phyloP scores from a whole-genome alignment of 768 basidiomycete species.

The Lactarius akahatsu region DNA sequence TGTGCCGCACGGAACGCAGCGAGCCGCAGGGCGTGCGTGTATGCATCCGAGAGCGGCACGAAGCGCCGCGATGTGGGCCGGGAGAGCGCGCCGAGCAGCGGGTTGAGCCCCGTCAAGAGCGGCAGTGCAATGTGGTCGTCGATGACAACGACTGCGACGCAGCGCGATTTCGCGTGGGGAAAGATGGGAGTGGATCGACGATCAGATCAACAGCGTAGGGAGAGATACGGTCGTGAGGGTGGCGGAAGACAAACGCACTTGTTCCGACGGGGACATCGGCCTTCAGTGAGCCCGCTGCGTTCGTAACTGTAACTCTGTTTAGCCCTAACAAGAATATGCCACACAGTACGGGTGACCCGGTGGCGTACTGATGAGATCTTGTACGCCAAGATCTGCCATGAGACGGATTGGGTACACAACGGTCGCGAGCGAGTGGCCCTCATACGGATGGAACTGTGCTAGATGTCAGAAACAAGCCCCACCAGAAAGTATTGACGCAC shows the following conservation, averaged over 20 bases:
- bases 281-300: conserved; percentile 83
- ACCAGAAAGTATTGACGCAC: conserved; percentile 41
- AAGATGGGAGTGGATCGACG: background rate
- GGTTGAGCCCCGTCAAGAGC: conserved; percentile 73
- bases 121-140: conserved; percentile 85
- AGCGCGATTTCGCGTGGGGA: conserved; percentile 6
- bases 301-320: conserved; percentile 55
- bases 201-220: background rate
- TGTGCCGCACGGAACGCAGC: conserved; percentile 71
- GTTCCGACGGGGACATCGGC: conserved; percentile 74
- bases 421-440: conserved; percentile 69
- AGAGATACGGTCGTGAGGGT: background rate
- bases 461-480: conserved; percentile 5
- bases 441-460: conserved; percentile 77
- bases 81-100: conserved; percentile 69
- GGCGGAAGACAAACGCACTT: conserved; percentile 43
- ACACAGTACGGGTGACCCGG: conserved; percentile 26
- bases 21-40: conserved; percentile 69
- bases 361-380: conserved; percentile 74
- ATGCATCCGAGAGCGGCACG: conserved; percentile 81
- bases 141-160: conserved; percentile 66
- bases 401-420: conserved; percentile 79
- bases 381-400: conserved; percentile 75
- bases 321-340: background rate
- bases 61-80: conserved; percentile 68